Base-by-base conservation (phyloP, 331 rosid genomes). In the Malus hybrid region DNA sequence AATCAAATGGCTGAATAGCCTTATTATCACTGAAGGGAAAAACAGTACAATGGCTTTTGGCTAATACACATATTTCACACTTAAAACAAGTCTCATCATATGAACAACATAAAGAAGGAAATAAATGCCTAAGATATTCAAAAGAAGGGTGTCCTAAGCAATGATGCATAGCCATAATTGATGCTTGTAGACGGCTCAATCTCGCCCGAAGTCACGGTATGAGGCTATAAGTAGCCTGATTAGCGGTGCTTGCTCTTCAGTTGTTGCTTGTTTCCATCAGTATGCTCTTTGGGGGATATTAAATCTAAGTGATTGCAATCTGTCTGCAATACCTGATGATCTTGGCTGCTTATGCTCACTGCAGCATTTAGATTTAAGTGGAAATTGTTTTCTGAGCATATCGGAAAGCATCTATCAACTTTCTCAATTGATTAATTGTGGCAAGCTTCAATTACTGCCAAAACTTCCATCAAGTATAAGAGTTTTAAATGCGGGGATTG, bases 391-490 rank as follows among this genome's bases (percentile, higher is more conserved):
- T 44, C 8, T 32, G 42, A 74, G 15, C 9, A 7, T 74, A 7
- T 76, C 76, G 18, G 44, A 79, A 11, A 73, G 82, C 20, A 59
- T 80, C 16, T 46, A 11, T 67, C 64, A 80, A 24, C 79, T 68
- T 19, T 4, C 60, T 31, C 8, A 57, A 29, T 65, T 79, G 82
- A 32, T 2, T 46, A 69, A 78, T n/a, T 78, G 69, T 27, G 29
- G 13, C 20, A 15, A 12, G 32, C 77, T 78, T 34, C 32, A 6
- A n/a, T 18, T 50, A 19, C 36, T 65, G 22, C 77, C 77, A 19
- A 24, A 71, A 6, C 77, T 71, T 5, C 73, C 82, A 16, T 39
- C 54, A 2, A 71, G 73, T 55, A 36, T 36, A 36, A 2, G 44
- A 36, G 44, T 36, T 36, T 36, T 36, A 3, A 36, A 36, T 9